Base-by-base conservation (phyloP, 1,139 yeast species). In the Pneumocystis murina region DNA sequence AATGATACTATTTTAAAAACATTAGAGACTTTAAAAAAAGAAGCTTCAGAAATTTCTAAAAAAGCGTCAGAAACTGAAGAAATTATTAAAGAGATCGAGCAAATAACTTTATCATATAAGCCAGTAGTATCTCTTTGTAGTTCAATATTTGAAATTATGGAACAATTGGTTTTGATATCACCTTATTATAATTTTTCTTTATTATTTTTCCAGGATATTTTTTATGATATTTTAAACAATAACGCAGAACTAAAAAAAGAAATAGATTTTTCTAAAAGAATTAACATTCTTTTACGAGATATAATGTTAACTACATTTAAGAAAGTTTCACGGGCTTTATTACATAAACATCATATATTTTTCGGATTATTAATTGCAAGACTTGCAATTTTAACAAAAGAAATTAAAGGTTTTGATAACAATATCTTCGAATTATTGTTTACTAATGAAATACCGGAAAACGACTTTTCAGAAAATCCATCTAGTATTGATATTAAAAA, bases 1-100 rank as follows among this genome's bases (percentile, higher is more conserved):
- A 84, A 86, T 71, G 84, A 84, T 64, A 76, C 74, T 0, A 75
- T 90, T 3, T 73, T 87, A 33, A 75, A 78, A 7, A 82, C 86
- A 0, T 75, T 91, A 63, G 94, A 87, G 69, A 72, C 71, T 1
- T 75, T 91, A 63, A 91, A 91, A 71, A 69, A 72, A 0, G 92
- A 89, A 68, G 78, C 95, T 0, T 71, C 70, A 0, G 80, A 80
- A 14, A 79, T 88, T 20, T 81, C 81, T 62, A 67, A 67, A 3
- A 85, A 85, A 70, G 78, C 86, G 65, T 69, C 69, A 3, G 85
- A 84, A 65, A 80, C 90, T 0, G 77, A 77, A 3, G 72, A 72
- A 3, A 81, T 87, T 5, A 80, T 86, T 79, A 72, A 70, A 1
- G 77, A 80, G 1, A 82, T 87, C 16, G 84, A 82, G 14, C 73